A percentile compares a stretch with the other conserved stretches of the same genome.
Conservation (phyloP, 2,329 filamentous ascomycete species). For the Leptographium radiaticola region DNA sequence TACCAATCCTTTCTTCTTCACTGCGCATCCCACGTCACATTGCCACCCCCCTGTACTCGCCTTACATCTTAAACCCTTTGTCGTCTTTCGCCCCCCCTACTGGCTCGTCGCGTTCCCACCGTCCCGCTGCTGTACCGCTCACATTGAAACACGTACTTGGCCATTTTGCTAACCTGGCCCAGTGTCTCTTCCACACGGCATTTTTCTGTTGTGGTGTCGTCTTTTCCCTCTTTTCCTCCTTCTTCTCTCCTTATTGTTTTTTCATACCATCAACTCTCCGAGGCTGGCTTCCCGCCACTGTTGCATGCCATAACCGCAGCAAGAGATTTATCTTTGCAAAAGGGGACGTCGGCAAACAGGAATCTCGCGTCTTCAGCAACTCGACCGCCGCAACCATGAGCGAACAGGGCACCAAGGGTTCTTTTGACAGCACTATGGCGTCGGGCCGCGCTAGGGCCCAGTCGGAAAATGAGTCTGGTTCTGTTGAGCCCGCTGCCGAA, state of each 20-base stretch:
- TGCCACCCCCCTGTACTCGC: too few relatives aligned
- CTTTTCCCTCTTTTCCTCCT: neutral
- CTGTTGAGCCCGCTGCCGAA: conserved; percentile 27
- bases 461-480: conserved; percentile 28
- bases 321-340: too few relatives aligned
- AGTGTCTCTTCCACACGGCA: neutral
- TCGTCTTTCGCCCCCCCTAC: too few relatives aligned
- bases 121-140: too few relatives aligned
- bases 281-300: too few relatives aligned
- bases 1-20: too few relatives aligned
- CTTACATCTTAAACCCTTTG: too few relatives aligned
- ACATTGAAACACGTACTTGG: too few relatives aligned
- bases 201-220: neutral
- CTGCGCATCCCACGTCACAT: too few relatives aligned
- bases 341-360: neutral
- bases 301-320: neutral
- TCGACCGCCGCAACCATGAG: conserved; percentile 21
- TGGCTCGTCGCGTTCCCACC: too few relatives aligned
- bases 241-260: neutral
- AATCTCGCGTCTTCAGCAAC: neutral
- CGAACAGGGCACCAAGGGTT: conserved; percentile 33
- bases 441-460: conserved; percentile 29
- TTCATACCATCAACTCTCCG: neutral
- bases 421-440: conserved; percentile 23
- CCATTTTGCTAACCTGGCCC: neutral